Evolutionary conservation across 2,329 filamentous ascomycete species (phyloP).

Genomic region (Trichoderma aggressivum): DNA sequence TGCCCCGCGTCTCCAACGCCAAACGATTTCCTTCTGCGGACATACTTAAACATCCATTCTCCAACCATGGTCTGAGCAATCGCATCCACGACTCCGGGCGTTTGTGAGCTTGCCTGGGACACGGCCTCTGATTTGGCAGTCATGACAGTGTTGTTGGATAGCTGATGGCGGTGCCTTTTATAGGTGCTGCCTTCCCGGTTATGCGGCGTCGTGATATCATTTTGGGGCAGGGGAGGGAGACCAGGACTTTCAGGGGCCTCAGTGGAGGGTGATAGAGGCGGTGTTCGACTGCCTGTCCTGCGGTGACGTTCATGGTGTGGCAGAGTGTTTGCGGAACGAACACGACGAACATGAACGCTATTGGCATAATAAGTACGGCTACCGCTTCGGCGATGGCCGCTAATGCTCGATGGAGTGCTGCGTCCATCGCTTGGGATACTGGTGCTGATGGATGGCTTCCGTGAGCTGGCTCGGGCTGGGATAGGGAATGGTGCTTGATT

Average conservation of each 20-base stretch:
- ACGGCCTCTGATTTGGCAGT: conserved; percentile 42
- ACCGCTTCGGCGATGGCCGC: conserved; percentile 52
- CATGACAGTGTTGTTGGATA: conserved; percentile 58
- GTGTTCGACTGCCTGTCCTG: conserved; percentile 56
- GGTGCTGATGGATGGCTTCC: conserved; percentile 62
- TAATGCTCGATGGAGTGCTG: conserved; percentile 63
- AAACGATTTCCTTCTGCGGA: conserved; percentile 84
- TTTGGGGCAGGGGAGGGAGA: conserved; percentile 69
- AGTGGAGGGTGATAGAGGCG: conserved; percentile 64
- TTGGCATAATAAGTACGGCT: conserved; percentile 51
- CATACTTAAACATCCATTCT: conserved; percentile 94
- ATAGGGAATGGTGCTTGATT: conserved; percentile 91
- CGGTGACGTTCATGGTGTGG: conserved; percentile 51
- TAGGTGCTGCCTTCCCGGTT: conserved; percentile 44
- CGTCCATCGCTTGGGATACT: conserved; percentile 65
- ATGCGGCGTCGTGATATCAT: conserved; percentile 64
- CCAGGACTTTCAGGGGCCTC: conserved; percentile 66
- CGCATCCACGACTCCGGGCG: conserved; percentile 84
- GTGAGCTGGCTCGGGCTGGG: conserved; percentile 81
- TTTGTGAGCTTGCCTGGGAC: conserved; percentile 58
- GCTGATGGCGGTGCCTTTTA: conserved; percentile 51
- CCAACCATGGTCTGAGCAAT: conserved; percentile 99
- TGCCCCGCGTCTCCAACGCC: conserved; percentile 67
- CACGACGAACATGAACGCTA: conserved; percentile 76
- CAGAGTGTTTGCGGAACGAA: conserved; percentile 76